Evolutionary conservation across 106 monocot genomes (phyloP).

Genomic region (Cymbidium sinense): DNA sequence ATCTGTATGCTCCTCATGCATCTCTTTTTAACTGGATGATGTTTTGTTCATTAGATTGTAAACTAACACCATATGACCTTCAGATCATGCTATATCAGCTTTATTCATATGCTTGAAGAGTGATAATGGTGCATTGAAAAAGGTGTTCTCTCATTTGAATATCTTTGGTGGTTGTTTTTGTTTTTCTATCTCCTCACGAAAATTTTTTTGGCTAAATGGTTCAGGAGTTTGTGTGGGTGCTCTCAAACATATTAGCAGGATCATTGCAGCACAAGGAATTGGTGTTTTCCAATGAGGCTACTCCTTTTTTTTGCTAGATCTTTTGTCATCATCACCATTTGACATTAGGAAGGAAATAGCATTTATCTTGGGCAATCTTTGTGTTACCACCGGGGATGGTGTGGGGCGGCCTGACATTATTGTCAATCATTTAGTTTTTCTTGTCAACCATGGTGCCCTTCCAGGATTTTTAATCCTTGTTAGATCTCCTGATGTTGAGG

Average conservation of each 20-base stretch:
- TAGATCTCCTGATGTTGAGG: conserved; percentile 78
- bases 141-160: conserved; percentile 35
- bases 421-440: conserved; percentile 49
- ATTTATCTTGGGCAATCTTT: conserved; percentile 81
- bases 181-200: neutral
- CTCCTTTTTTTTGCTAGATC: conserved; percentile 49
- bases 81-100: conserved; percentile 65
- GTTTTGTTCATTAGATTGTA: conserved; percentile 6
- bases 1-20: conserved; percentile 31
- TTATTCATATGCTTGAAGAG: conserved; percentile 77
- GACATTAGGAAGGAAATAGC: conserved; percentile 87
- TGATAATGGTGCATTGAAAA: conserved; percentile 78
- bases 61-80: conserved; percentile 12
- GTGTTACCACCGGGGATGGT: conserved; percentile 57
- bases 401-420: conserved; percentile 46
- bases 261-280: conserved; percentile 73
- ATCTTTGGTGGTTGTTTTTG: neutral
- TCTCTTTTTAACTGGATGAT: neutral
- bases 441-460: conserved; percentile 69
- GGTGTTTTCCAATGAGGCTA: conserved; percentile 64
- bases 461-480: conserved; percentile 82
- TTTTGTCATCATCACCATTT: conserved; percentile 66
- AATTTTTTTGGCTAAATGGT: conserved; percentile 6
- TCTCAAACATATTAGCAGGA: conserved; percentile 88
- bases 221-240: conserved; percentile 88